phyloP scores from a whole-genome alignment of 1,284 basidiomycete genomes.

The Phylloboletellus chloephorus region DNA sequence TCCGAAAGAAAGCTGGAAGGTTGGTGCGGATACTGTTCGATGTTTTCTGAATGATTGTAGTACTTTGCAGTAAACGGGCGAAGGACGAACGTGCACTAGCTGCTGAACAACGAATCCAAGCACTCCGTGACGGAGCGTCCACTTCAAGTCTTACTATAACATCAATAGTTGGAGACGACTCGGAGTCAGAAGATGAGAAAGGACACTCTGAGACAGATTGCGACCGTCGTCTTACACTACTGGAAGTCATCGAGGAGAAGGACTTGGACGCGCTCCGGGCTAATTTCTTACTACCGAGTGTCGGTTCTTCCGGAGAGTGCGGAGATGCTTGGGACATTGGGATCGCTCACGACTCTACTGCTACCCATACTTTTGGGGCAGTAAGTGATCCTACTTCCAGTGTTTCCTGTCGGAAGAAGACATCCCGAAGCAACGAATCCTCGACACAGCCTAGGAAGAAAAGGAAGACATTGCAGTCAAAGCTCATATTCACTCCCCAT shows the following conservation, averaged over 20 bases:
- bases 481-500: conserved; percentile 2
- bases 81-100: conserved; percentile 69
- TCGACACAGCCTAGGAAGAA: conserved; percentile 17
- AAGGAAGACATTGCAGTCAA: conserved; percentile 13
- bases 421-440: conserved; percentile 1
- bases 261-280: conserved; percentile 25
- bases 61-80: conserved; percentile 57
- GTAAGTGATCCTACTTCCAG: not conserved
- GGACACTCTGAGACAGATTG: conserved; percentile 19
- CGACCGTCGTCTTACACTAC: conserved; percentile 17
- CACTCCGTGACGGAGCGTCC: conserved; percentile 32
- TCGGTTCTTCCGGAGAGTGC: conserved; percentile 1
- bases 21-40: conserved; percentile 25
- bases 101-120: conserved; percentile 53
- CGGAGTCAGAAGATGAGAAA: conserved; percentile 16
- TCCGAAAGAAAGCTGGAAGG: conserved; percentile 68
- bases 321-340: not conserved
- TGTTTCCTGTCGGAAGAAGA: not conserved
- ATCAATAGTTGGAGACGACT: conserved; percentile 1
- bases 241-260: conserved; percentile 22
- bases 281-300: conserved; percentile 20
- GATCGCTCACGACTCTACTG: not conserved
- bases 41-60: conserved; percentile 1
- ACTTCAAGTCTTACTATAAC: conserved; percentile 4
- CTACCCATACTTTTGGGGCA: not conserved